A percentile compares a stretch with the other conserved stretches of the same genome.
These are phyloP conservation scores for Pythium pyrilobum DNA, from an alignment of 352 stramenopile genomes.

Conservation along the genomic window DNA sequence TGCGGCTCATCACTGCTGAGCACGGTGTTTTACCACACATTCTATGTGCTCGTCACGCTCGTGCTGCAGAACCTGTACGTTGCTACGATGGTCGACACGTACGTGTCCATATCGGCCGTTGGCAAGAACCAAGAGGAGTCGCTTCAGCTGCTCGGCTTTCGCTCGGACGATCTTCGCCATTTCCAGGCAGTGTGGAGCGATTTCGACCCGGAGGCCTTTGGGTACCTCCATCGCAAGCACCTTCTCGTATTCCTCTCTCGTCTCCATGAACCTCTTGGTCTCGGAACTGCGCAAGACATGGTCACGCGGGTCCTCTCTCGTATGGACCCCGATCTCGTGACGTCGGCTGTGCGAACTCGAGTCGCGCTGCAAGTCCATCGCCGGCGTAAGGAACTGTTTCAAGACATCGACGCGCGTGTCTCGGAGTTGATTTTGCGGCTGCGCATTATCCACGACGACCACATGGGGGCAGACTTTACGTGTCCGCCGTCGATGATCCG, in stretches of 20 bases:
- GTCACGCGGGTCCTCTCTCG: slow-evolving; percentile 4
- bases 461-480: slow-evolving; percentile 31
- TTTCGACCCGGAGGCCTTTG: slow-evolving; percentile 68
- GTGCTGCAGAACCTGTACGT: slow-evolving; percentile 82
- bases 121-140: slow-evolving; percentile 50
- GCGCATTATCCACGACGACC: slow-evolving; percentile 53
- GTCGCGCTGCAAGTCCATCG: slow-evolving; percentile 34
- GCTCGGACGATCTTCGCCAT: slow-evolving; percentile 44
- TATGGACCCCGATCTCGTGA: slow-evolving; percentile 30
- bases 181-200: slow-evolving; percentile 72
- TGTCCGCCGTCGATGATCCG: slow-evolving; percentile 65
- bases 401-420: slow-evolving; percentile 69
- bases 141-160: slow-evolving; percentile 58
- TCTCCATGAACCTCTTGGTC: slow-evolving; percentile 47
- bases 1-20: slow-evolving; percentile 62
- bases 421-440: slow-evolving; percentile 58
- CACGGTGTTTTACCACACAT: slow-evolving; percentile 71
- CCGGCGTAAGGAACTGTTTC: slow-evolving; percentile 44
- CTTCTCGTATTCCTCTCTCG: slow-evolving; percentile 48
- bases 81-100: slow-evolving; percentile 78
- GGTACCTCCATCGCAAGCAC: slow-evolving; percentile 69
- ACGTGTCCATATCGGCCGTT: slow-evolving; percentile 65
- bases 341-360: slow-evolving; percentile 29
- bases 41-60: slow-evolving; percentile 74
- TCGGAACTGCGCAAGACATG: slow-evolving; percentile 30